Base-by-base conservation (phyloP, 176 grass and related monocot species). In the Poa annua region DNA sequence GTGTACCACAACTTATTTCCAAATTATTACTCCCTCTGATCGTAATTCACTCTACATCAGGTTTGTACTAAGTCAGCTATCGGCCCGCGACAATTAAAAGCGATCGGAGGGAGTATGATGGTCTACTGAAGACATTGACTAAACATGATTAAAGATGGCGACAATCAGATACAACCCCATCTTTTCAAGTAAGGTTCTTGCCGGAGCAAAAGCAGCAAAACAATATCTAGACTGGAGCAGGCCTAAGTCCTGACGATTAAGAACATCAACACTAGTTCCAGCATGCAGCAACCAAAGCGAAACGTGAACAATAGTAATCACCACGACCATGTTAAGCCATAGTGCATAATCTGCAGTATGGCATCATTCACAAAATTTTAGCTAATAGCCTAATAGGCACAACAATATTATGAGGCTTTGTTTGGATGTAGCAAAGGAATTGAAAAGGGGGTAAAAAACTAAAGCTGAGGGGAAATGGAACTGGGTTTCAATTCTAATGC, bases 111-210 rank as follows among this genome's bases (percentile, higher is more conserved):
- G n/a, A n/a, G n/a, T n/a, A 45, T 12, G 41, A 42, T 42, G 41
- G 8, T 42, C 41, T 10, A 42, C 41, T 42, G 44, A 45, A 45
- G 11, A 45, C 44, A 45, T 45, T 10, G 11, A 45, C 44, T 45
- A 45, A 3, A 45, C 44, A 45, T 45, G 44, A 45, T 6, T 6
- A 15, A 59, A 45, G 14, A 10, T 36, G 4, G 59, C 56, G 14
- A 22, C 14, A 21, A 67, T 81, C 12, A 11, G 33, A 22, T 38
- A 76, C 14, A 76, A 38, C 19, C 38, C 5, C 4, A 45, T n/a
- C 35, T 42, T 8, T 25, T 60, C 44, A 61, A 78, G 36, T 42
- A 44, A 78, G 55, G 36, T 59, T 78, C 21, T 60, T 78, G 21
- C 36, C 12, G 25, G 11, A 16, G 12, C 10, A 78, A 62, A 44